Conservation (phyloP, 257 asterid genomes). For the Linaria vulgaris region DNA sequence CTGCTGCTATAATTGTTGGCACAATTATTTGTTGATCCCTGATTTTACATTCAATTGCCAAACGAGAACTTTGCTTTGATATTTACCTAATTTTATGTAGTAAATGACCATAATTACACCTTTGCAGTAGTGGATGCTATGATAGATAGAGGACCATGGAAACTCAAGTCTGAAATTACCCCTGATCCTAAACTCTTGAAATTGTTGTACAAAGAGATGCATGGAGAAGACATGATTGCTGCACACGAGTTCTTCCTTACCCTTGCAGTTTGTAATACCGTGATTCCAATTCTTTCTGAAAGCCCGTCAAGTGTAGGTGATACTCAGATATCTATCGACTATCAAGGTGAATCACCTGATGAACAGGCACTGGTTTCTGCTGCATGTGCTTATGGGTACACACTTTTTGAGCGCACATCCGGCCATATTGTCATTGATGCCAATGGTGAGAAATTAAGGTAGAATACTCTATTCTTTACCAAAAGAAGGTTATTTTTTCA, state of each 20-base stretch:
- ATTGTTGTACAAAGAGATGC: constrained; percentile 60
- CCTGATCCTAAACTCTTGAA: constrained; percentile 70
- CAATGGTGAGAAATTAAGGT: constrained; percentile 95
- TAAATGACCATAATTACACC: constrained; percentile 11
- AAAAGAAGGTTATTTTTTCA: constrained; percentile 10
- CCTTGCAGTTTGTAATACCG: constrained; percentile 96
- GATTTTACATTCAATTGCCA: not conserved
- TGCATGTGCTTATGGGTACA: constrained; percentile 91
- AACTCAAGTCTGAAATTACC: constrained; percentile 65
- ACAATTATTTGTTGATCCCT: constrained; percentile 5
- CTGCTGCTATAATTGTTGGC: not conserved
- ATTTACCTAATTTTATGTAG: not conserved
- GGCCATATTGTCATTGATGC: constrained; percentile 91
- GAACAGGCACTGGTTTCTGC: constrained; percentile 97
- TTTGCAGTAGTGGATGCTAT: constrained; percentile 47
- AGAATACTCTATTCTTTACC: constrained; percentile 41
- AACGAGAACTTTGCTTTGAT: constrained; percentile 1
- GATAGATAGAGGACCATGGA: constrained; percentile 56
- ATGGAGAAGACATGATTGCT: constrained; percentile 68
- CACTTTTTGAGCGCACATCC: constrained; percentile 91
- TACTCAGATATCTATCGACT: constrained; percentile 47
- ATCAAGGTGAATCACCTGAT: constrained; percentile 99
- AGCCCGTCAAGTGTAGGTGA: constrained; percentile 41
- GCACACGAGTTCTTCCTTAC: constrained; percentile 86
- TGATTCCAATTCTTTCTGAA: constrained; percentile 74